Evolutionary conservation across 257 asterid genomes (phyloP), one percentile per base, ranked within the genome.

Genomic region (Ocimum tenuiflorum): DNA sequence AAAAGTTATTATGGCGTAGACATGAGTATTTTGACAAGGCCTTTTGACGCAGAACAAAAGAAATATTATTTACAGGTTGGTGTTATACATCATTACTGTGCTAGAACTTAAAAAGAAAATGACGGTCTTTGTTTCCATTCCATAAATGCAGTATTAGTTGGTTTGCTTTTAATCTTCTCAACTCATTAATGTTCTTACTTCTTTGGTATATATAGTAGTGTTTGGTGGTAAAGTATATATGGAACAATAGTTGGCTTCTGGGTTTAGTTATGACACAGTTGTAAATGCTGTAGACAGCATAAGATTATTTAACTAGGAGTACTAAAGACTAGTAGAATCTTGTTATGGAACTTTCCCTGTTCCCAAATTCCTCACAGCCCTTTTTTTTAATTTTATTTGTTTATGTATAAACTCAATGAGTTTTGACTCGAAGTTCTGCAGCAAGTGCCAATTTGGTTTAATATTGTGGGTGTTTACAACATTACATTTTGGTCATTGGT

Each of bases 1-100:
- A 80, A 81, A 78, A 39, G 36, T 20, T 76, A 27, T 77, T 94
- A 94, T 79, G 99, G 99, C 11, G 96, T 94, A 23, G 92, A 90
- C 78, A 94, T 94, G 96, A 73, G 80, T 82, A 83, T 71, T 77
- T 74, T 94, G 77, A 82, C 95, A 64, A 76, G 77, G 73, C 91
- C 97, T 38, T 94, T 69, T 72, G 50, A 56, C 0, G 87, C 77
- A 63, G 99, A 94, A 70, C 95, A 86, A 68, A 83, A 67, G 72
- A 94, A 80, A 78, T 90, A 85, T 78, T 90, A 90, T 78, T 77
- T 94, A 75, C 85, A 94, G 95, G 99, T 90, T 76, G 35, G 77
- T 56, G 27, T 71, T 54, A 38, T 27, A 7, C 29, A 33, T 48
- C 38, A 29, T 53, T 71, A 23, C 8, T 29, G 20, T 33, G 8